Base-by-base conservation (phyloP, 805 yeast genomes). In the Ogataea paraovalis region DNA sequence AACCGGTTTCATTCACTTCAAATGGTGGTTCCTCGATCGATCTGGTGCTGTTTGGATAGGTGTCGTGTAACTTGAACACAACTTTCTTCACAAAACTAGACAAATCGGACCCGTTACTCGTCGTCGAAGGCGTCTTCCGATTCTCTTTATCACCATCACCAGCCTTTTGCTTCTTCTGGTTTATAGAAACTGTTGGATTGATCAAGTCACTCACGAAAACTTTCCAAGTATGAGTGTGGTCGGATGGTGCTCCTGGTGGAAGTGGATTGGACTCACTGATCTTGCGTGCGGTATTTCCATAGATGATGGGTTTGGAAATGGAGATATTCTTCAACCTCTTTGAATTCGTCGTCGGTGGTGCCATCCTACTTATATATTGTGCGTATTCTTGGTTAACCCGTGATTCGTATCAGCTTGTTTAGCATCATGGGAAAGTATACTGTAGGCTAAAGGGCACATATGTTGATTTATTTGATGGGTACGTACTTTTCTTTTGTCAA, bases 211-310 rank as follows among this genome's bases (percentile, higher is more conserved):
- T 72, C 1, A 94, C 83, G 61, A 90, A 94, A 7, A 94, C 87
- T 3, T 97, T 91, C 99, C 99, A 94, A 44, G 80, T 75, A 66
- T 94, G 99, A 2, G 98, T 89, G 60, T 94, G 99, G 57, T 92
- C 97, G 0, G 75, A 74, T 2, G 97, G 96, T 0, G 90, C 83
- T 38, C 74, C 74, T 6, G 72, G 68, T 5, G 85, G 79, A 52
- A 78, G 74, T 45, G 70, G 77, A 57, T 49, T 67, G 37, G 67
- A 75, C 21, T 60, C 64, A 28, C 79, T 78, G 38, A 88, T 67
- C 32, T 87, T 89, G 21, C 75, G 75, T 0, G 96, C 95, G 2
- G 79, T 74, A 65, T 89, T 89, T 6, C 97, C 97, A 60, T 85
- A 87, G 27, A 85, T 65, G 20, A 89, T 79, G 2, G 97, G 96